Percentiles rank a stretch among this genome's conserved stretches.
phyloP scores from a whole-genome alignment of 805 yeast genomes.

The Wickerhamomyces bisporus region DNA sequence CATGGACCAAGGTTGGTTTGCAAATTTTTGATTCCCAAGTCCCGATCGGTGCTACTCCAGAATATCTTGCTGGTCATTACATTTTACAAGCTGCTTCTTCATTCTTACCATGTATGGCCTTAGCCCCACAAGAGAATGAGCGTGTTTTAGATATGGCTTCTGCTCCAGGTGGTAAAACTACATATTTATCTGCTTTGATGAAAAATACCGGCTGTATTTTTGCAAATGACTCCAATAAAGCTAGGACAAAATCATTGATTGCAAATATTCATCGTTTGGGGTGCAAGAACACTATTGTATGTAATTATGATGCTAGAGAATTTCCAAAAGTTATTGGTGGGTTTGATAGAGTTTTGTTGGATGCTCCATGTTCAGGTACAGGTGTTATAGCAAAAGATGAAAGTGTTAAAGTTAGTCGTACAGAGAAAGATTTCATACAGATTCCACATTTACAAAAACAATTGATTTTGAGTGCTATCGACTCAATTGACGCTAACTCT shows the following conservation, averaged over 20 bases:
- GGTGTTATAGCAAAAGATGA: conserved; percentile 99
- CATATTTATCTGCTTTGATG: conserved; percentile 93
- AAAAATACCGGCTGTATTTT: conserved; percentile 96
- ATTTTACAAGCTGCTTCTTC: conserved; percentile 98
- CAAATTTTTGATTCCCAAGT: conserved; percentile 98
- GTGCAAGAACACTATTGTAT: conserved; percentile 92
- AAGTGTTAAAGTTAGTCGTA: conserved; percentile 86
- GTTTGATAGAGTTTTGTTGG: conserved; percentile 87
- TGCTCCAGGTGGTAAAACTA: conserved; percentile 99
- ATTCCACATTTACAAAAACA: conserved; percentile 97
- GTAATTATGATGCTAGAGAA: conserved; percentile 97
- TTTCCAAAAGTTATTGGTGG: conserved; percentile 99
- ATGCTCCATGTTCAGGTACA: conserved; percentile 99
- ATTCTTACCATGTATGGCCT: conserved; percentile 95
- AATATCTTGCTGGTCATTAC: conserved; percentile 95
- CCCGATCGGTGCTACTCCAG: conserved; percentile 99
- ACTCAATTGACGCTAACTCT: conserved; percentile 91
- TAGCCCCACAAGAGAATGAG: conserved; percentile 96
- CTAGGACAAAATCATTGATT: conserved; percentile 91
- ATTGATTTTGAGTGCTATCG: conserved; percentile 88
- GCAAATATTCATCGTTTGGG: conserved; percentile 98
- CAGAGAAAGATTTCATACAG: conserved; percentile 93
- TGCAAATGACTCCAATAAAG: conserved; percentile 96
- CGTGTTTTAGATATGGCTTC: conserved; percentile 98
- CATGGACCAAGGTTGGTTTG: conserved; percentile 97